Evolutionary conservation across 306 rosid species (phyloP).

Genomic region (Erythrophleum fordii): DNA sequence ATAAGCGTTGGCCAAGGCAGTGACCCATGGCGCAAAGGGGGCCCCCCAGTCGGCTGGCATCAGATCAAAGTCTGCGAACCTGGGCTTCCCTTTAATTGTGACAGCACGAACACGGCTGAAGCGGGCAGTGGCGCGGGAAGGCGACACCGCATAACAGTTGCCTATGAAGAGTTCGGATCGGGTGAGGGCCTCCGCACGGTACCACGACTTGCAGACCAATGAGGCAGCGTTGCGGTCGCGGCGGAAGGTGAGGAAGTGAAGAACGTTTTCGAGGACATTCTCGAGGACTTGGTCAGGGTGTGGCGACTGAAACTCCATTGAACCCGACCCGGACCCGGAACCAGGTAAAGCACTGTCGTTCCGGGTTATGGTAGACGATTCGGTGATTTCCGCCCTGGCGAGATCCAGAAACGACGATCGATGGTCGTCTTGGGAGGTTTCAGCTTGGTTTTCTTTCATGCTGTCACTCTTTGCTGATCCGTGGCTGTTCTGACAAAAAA

Average conservation of each 20-base stretch:
- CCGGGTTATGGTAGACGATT: constrained; percentile 58
- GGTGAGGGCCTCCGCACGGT: constrained; percentile 84
- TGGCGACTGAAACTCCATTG: constrained; percentile 43
- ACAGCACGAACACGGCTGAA: constrained; percentile 64
- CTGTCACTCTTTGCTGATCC: constrained; percentile 37
- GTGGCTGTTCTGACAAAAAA: constrained; percentile 32
- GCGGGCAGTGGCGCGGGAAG: constrained; percentile 62
- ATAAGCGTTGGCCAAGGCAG: constrained; percentile 62
- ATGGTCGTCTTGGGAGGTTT: constrained; percentile 77
- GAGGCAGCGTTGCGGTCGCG: constrained; percentile 95
- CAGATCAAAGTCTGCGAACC: constrained; percentile 91
- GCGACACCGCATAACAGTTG: constrained; percentile 83
- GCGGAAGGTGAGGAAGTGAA: constrained; percentile 76
- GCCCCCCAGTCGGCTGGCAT: constrained; percentile 88
- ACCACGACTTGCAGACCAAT: constrained; percentile 94
- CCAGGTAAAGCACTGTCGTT: constrained; percentile 43
- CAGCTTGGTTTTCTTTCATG: constrained; percentile 56
- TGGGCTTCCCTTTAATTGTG: constrained; percentile 77
- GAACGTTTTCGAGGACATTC: constrained; percentile 94
- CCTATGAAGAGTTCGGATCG: constrained; percentile 95
- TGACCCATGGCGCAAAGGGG: constrained; percentile 73
- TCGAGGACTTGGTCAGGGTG: constrained; percentile 80
- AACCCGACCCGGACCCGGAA: too few relatives aligned
- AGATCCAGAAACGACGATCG: constrained; percentile 72
- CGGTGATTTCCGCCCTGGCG: constrained; percentile 48